Evolutionary conservation across 306 rosid genomes (phyloP), one percentile per base, ranked within the genome.

Genomic region (Morella rubra): DNA sequence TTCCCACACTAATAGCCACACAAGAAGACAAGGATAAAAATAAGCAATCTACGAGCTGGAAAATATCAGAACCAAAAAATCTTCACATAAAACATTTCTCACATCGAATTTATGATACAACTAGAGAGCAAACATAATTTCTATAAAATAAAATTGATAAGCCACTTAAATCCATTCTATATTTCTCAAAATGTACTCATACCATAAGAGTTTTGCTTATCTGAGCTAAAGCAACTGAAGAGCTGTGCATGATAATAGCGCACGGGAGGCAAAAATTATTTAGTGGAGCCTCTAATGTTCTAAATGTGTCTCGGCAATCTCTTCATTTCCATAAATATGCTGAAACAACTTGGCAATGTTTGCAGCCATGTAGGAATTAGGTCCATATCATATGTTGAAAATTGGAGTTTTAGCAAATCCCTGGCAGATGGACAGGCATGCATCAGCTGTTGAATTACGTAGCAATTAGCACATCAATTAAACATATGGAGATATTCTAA

Each of bases 311-410:
- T 81, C 97, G 68, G 89, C 86, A 73, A 92, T 83, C 79, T 91
- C 97, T 76, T 95, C 97, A 73, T 95, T 85, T 92, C 85, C 99
- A 92, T 90, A 73, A 83, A 95, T 92, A 80, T 89, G 90, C 79
- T 71, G 87, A 77, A 91, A 86, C 80, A 88, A 71, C 66, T 92
- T 93, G 68, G 75, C 80, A 76, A 89, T 91, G 79, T 91, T 94
- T 82, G 98, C 97, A 81, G 98, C 97, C 97, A 92, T 95, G 90
- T 91, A 95, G 51, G 97, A 84, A 86, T 91, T 97, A n/a, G 96
- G 99, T 40, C 97, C 98, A 37, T 95, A 87, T 82, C 83, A 87
- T 79, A 95, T 11, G 52, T 74, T 86, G 77, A 90, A 85, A 74
- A 84, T 89, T 14, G 89, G 96, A 70, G 86, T 88, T 86, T 90